Base-by-base conservation (phyloP, 75 land plant genomes). In the Pinus tabuliformis region DNA sequence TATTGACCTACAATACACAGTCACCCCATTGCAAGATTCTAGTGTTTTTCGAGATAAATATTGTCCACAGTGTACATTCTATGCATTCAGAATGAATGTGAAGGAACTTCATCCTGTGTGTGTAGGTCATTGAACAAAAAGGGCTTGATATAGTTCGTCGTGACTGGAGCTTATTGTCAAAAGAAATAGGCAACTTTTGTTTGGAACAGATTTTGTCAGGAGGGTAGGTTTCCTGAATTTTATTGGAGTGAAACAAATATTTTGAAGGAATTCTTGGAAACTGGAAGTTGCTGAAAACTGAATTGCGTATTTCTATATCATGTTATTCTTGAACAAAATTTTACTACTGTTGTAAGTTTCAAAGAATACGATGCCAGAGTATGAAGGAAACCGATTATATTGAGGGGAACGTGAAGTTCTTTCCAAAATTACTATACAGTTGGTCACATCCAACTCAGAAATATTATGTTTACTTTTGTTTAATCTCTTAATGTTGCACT, bases 111-210 rank as follows among this genome's bases (percentile, higher is more conserved):
- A 49, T 49, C 54, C 74, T 73, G 18, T 49, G 20, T 62, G 15
- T 36, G 42, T 74, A 97, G 99, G 90, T 87, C 57, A 95, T 94
- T 83, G 99, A 97, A 71, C 91, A 94, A 36, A 97, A 95, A 76
- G 98, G 98, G 72, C 89, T 97, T 74, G 99, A 97, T 82, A 97
- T 97, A 79, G 99, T 97, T 59, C 89, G 99, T 21, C 93, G 98
- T 73, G 99, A 97, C 77, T 97, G 99, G 99, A 97, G 99, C 75
- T 77, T 95, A 58, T 74, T 97, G 11, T 89, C 98, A 26, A 95
- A 95, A 85, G 98, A 94, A 59, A 65, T 91, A 57, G 99, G 99
- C 30, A 97, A 95, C 82, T 95, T 91, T 79, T 90, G 95, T 83
- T 83, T 97, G 11, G 77, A 88, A 57, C 91, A 91, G 77, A 97